These are phyloP conservation scores for Venturia effusa DNA, from an alignment of 2,329 filamentous ascomycete species.

Conservation along the genomic window DNA sequence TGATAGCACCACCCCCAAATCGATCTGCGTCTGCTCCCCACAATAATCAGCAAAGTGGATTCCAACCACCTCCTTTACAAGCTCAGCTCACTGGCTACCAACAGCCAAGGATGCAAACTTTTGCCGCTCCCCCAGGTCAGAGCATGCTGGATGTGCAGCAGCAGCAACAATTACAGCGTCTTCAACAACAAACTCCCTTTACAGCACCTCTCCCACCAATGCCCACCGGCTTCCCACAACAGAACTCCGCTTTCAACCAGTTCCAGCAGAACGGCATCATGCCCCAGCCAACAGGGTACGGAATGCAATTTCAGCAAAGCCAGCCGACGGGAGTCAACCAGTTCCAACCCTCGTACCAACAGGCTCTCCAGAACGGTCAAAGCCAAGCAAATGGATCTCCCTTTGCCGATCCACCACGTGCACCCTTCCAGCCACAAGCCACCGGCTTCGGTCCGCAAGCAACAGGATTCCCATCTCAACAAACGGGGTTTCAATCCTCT, in stretches of 20 bases:
- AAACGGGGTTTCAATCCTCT: conserved; percentile 18
- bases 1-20: conserved; percentile 68
- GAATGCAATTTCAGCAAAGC: conserved; percentile 21
- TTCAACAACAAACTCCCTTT: conserved; percentile 18
- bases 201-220: conserved; percentile 18
- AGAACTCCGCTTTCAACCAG: conserved; percentile 43
- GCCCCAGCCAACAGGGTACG: conserved; percentile 37
- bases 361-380: conserved; percentile 36
- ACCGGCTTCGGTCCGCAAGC: conserved; percentile 40
- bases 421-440: conserved; percentile 27
- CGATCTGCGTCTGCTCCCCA: conserved; percentile 82
- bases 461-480: conserved; percentile 40
- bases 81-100: conserved; percentile 71
- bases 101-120: conserved; percentile 41
- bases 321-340: conserved; percentile 33
- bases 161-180: conserved; percentile 24
- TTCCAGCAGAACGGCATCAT: conserved; percentile 30
- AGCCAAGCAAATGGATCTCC: conserved; percentile 29
- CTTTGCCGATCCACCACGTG: conserved; percentile 42
- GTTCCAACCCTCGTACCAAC: conserved; percentile 29
- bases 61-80: conserved; percentile 59
- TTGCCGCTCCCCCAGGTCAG: conserved; percentile 62
- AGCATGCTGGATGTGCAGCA: conserved; percentile 61
- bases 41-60: conserved; percentile 60
- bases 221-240: conserved; percentile 35